Evolutionary conservation across 306 rosid species (phyloP).

Genomic region (Gillenia trifoliata): DNA sequence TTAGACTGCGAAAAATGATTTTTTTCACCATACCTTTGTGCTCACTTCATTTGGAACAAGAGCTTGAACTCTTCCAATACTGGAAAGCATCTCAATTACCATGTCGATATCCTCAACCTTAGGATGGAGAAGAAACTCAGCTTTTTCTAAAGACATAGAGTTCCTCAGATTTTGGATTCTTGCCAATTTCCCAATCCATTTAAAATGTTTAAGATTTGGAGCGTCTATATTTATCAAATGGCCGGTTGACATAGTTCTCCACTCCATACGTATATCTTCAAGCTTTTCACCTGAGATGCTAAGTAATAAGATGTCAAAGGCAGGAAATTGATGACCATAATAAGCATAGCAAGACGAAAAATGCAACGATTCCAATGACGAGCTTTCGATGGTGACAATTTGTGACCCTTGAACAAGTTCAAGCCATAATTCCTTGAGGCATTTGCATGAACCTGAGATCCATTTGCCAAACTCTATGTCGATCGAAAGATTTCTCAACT

Average conservation of each 20-base stretch:
- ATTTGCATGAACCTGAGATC: not conserved
- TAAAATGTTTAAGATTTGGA: too few relatives aligned
- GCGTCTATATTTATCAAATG: not conserved
- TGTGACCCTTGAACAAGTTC: not conserved
- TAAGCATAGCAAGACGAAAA: too few relatives aligned
- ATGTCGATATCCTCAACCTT: not conserved
- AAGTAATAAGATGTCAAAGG: too few relatives aligned
- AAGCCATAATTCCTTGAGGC: not conserved
- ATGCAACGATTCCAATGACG: conserved; percentile 1
- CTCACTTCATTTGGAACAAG: not conserved
- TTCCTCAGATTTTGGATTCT: not conserved
- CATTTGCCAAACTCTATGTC: not conserved
- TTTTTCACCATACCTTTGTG: too few relatives aligned
- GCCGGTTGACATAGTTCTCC: too few relatives aligned
- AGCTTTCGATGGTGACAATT: not conserved
- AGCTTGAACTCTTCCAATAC: not conserved
- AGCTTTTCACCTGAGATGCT: not conserved
- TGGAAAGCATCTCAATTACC: not conserved
- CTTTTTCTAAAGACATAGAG: not conserved
- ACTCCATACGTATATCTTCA: not conserved
- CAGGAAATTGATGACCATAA: too few relatives aligned
- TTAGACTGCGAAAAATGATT: too few relatives aligned
- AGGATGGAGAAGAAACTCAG: not conserved
- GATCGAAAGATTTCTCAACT: not conserved
- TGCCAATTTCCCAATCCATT: not conserved